Evolutionary conservation across 139 green algal genomes (phyloP), one percentile per base, ranked within the genome.

Genomic region (Desmodesmus armatus): DNA sequence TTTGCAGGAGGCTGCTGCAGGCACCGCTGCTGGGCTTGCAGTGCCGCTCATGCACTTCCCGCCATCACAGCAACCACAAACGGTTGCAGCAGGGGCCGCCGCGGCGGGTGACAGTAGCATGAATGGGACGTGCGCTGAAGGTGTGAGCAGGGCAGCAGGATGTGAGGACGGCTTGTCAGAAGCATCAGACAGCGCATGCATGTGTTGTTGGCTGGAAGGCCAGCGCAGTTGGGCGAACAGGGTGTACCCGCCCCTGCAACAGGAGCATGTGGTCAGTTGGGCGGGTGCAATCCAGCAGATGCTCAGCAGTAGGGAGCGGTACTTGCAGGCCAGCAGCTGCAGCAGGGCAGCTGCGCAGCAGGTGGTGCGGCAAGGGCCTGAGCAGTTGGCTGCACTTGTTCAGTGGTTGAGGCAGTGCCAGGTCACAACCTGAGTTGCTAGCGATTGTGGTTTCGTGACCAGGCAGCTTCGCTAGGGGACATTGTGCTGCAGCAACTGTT

Each of bases 1-100:
- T 13, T 41, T 82, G 37, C 9, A 19, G 55, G 76, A 82, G 25
- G 76, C 76, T 58, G 76, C 76, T 19, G 76, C 76, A 19, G 55
- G 76, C 6, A 55, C 37, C 40, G 76, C 76, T 19, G 76, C 76
- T 41, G 76, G n/a, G n/a, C n/a, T 55, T 41, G 76, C 58, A 17
- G 13, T 71, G 76, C 76, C 55, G 29, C 25, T 72, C 15, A 47
- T 71, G 53, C 23, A 82, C 25, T 82, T 82, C 21, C 76, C 76
- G 5, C 3, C 5, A 69, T 29, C 35, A 49, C 58, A 74, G 66
- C 66, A 44, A 17, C 66, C 27, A 1, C 19, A 29, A 11, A 2
- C 7, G 15, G 62, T 19, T 71, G 6, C 6, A 41, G 62, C 29
- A 71, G 27, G 3, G 5, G n/a, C n/a, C n/a, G n/a, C n/a, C n/a